These are phyloP conservation scores for Carex sylvatica DNA, from an alignment of 202 grass and related monocot genomes.

Conservation along the genomic window DNA sequence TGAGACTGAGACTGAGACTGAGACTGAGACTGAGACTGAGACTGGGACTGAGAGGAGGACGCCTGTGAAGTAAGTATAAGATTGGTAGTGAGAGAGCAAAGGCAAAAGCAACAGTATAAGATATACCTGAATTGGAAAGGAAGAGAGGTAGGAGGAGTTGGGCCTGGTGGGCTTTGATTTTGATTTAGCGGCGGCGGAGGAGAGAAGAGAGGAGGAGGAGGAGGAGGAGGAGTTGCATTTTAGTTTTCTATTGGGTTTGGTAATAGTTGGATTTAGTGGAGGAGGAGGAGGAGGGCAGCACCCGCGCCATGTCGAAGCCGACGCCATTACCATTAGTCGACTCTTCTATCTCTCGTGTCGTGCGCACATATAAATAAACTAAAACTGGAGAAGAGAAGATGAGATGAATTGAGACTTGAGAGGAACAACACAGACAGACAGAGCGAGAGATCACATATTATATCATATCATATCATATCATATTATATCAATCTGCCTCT, in stretches of 20 bases:
- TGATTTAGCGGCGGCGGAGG: not conserved
- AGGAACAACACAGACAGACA: too few species aligned
- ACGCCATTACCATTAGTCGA: not conserved
- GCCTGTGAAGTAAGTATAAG: constrained; percentile 29
- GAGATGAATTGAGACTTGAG: too few species aligned
- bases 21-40: too few species aligned
- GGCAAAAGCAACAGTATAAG: not conserved
- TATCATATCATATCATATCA: too few species aligned
- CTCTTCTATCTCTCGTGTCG: not conserved
- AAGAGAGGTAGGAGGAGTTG: not conserved
- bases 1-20: not conserved
- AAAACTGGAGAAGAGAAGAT: too few species aligned
- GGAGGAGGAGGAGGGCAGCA: not conserved
- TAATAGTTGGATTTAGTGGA: not conserved
- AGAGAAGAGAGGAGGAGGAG: not conserved
- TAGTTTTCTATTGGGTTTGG: not conserved
- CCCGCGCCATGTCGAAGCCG: not conserved
- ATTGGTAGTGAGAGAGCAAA: not conserved
- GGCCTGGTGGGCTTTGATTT: not conserved
- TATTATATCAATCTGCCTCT: too few species aligned
- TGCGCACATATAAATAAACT: too few species aligned
- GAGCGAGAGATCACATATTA: too few species aligned
- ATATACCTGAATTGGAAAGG: not conserved
- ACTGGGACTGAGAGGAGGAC: constrained; percentile 42
- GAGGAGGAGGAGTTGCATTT: not conserved